A percentile compares a stretch with the other conserved stretches of the same genome.
phyloP scores from a whole-genome alignment of 2,329 filamentous ascomycete genomes.

The Xylaria sp. region DNA sequence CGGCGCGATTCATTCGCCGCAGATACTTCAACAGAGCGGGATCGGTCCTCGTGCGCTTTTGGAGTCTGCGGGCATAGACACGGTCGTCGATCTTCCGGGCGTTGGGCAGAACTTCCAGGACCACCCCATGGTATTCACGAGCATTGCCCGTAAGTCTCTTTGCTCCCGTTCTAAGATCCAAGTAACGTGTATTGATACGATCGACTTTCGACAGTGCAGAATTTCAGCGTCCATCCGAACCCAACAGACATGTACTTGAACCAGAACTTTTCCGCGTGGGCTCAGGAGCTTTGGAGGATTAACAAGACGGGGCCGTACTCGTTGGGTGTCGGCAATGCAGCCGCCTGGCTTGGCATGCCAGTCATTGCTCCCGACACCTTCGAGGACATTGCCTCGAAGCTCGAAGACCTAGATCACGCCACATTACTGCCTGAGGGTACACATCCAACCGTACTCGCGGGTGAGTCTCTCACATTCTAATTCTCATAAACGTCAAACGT shows the following conservation, averaged over 20 bases:
- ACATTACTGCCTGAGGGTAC: constrained; percentile 41
- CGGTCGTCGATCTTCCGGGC: constrained; percentile 50
- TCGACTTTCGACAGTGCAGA: constrained; percentile 27
- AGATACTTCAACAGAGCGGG: constrained; percentile 46
- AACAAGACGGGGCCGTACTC: constrained; percentile 37
- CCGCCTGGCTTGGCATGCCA: constrained; percentile 46
- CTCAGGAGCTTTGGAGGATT: constrained; percentile 37
- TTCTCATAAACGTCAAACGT: too few species aligned
- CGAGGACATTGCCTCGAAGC: constrained; percentile 41
- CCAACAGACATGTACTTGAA: constrained; percentile 38
- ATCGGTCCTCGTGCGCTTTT: constrained; percentile 51
- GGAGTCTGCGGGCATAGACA: constrained; percentile 48
- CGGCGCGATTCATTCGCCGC: constrained; percentile 48
- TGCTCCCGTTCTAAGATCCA: too few species aligned
- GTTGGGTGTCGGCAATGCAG: constrained; percentile 43
- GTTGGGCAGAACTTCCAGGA: constrained; percentile 58
- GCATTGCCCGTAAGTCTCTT: constrained; percentile 35
- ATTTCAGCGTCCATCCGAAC: constrained; percentile 39
- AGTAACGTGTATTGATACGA: background rate
- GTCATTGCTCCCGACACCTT: constrained; percentile 42
- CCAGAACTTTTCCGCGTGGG: constrained; percentile 37
- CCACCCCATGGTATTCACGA: constrained; percentile 45
- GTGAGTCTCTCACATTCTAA: constrained; percentile 18
- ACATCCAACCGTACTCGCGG: constrained; percentile 43
- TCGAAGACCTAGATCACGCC: constrained; percentile 43